Conservation (phyloP, 345 rosid genomes). For the Pistacia vera region DNA sequence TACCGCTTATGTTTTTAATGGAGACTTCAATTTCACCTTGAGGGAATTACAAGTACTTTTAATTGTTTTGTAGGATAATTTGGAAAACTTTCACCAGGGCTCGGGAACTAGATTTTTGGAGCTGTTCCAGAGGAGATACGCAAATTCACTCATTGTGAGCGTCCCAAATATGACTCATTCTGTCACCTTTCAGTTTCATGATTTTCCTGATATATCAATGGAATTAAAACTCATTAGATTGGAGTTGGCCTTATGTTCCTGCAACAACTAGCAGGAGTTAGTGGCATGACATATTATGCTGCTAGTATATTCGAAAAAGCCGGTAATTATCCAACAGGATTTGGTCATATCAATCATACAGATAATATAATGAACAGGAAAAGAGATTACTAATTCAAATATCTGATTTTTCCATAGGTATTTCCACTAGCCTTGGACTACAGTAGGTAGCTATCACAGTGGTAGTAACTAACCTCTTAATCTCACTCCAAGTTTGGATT, state of each 20-base stretch:
- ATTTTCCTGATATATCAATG: slow-evolving; percentile 2
- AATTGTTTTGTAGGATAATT: slow-evolving; percentile 31
- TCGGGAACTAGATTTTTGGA: slow-evolving; percentile 30
- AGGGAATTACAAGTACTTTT: not conserved
- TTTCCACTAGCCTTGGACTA: slow-evolving; percentile 36
- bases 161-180: not conserved
- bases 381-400: not conserved
- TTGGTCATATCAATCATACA: not conserved
- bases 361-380: too few species aligned
- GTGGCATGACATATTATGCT: slow-evolving; percentile 47
- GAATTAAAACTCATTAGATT: slow-evolving; percentile 34
- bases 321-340: slow-evolving; percentile 32
- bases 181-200: not conserved
- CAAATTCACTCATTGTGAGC: slow-evolving; percentile 42
- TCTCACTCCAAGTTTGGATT: not conserved
- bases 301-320: slow-evolving; percentile 49
- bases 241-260: slow-evolving; percentile 67
- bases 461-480: slow-evolving; percentile 18
- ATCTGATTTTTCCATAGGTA: slow-evolving; percentile 22
- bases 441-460: slow-evolving; percentile 29
- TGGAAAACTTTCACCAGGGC: slow-evolving; percentile 24
- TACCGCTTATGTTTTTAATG: too few species aligned
- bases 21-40: too few species aligned
- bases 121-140: slow-evolving; percentile 46
- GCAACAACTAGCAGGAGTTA: slow-evolving; percentile 60